phyloP scores from a whole-genome alignment of 345 rosid species.

The Sisymbrium irio region DNA sequence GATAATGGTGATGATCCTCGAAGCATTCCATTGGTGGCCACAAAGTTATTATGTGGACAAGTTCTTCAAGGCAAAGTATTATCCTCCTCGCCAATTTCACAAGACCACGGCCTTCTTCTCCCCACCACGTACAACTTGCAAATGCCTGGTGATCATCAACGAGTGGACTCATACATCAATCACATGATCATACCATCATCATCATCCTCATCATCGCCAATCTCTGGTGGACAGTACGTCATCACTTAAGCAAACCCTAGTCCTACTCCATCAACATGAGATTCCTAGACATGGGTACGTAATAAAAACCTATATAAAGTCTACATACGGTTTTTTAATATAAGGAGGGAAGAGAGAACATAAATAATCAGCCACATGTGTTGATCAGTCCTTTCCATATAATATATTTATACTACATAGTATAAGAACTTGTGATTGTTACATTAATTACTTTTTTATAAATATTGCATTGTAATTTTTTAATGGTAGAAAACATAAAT shows the following conservation, averaged over 20 bases:
- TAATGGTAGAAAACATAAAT: conserved; percentile 42
- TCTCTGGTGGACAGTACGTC: conserved; percentile 44
- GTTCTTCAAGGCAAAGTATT: conserved; percentile 46
- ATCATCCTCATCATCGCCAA: conserved; percentile 42
- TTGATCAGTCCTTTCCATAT: conserved; percentile 14
- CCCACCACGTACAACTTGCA: conserved; percentile 40
- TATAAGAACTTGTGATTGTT: conserved; percentile 15
- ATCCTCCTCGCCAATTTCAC: conserved; percentile 23
- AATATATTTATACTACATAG: neutral
- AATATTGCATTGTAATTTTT: conserved; percentile 5
- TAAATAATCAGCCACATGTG: conserved; percentile 28
- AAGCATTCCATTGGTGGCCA: conserved; percentile 12
- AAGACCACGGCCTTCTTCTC: conserved; percentile 25
- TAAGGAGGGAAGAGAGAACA: conserved; percentile 19
- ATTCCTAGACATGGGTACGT: conserved; percentile 42
- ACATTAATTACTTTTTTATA: conserved; percentile 8
- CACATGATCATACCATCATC: conserved; percentile 57
- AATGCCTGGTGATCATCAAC: conserved; percentile 26
- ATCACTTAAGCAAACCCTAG: conserved; percentile 49
- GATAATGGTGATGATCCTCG: conserved; percentile 10
- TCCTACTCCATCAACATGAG: conserved; percentile 49
- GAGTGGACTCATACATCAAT: conserved; percentile 54
- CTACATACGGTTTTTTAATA: conserved; percentile 20
- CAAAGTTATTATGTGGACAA: conserved; percentile 50
- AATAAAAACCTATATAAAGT: conserved; percentile 38